Evolutionary conservation across 2,329 filamentous ascomycete species (phyloP), one percentile per base, ranked within the genome.

Genomic region (Ophiostoma triangulosporum): DNA sequence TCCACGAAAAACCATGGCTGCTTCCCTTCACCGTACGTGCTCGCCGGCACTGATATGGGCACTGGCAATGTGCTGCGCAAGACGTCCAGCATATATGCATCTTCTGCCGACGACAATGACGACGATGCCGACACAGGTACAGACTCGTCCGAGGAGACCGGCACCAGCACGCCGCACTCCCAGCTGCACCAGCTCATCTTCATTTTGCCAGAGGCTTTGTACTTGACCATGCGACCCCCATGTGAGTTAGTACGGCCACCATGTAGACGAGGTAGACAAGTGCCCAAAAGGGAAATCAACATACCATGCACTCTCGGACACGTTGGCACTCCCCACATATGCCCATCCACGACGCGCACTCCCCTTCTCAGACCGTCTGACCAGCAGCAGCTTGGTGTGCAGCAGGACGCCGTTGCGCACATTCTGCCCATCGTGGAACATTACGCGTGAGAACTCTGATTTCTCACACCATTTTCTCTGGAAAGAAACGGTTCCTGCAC

Each of bases 241-340:
- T 24, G 26, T 6, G 5, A 32, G 40, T 55, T 48, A 55, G 43
- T 12, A 3, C 2, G 11, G n/a, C 6, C 33, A 12, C 17, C 4
- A 33, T n/a, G n/a, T n/a, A n/a, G n/a, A n/a, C n/a, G n/a, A n/a
- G n/a, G n/a, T n/a, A n/a, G 17, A 33, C 14, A 29, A 40, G n/a
- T n/a, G n/a, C n/a, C n/a, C n/a, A 27, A 12, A 22, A 31, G 1
- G 24, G 9, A 48, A 17, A 9, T 2, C 6, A 6, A 71, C 80
- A 73, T 69, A 88, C 86, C 93, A 98, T 29, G 93, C 93, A 64
- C 86, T 90, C 67, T 96, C 89, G 0, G 89, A 95, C 27, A 95
- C 69, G 68, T 98, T 98, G 6, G 88, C 88, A 61, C 88, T 95
- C 15, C 93, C 93, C 35, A 95, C 70, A 63, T 97, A 97, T 2